Base-by-base conservation (phyloP, 805 yeast species). In the Wickerhamiella cacticola region DNA sequence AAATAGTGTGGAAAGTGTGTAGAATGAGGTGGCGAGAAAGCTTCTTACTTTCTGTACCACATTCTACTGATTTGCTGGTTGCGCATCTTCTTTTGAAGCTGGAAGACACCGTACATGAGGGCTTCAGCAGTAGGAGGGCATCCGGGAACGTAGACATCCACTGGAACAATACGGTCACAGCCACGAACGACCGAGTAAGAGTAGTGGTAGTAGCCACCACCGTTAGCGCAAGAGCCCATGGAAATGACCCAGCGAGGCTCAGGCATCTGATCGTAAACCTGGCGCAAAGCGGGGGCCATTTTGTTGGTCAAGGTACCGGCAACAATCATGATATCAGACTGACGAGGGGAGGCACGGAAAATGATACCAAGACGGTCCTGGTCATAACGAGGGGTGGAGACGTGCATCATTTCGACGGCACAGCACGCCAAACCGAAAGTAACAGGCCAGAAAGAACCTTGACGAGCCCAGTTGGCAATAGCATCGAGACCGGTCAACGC, bases 381-480 rank as follows among this genome's bases (percentile, higher is more conserved):
- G 67, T 84, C 95, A 66, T 84, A 84, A 62, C 95, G 73, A 52
- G 95, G 94, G 50, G 94, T 78, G 22, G 94, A 84, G 33, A 81
- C 82, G 63, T 84, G 95, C 95, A 84, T 84, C 95, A 84, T 84
- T 68, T 84, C 95, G 36, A 84, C 94, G 52, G 95, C 95, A 71
- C 95, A 84, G 68, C 95, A 84, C 7, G 94, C 94, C 60, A 84
- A 71, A 28, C 95, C 95, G 65, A 84, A 84, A 31, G 95, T 84
- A 41, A 83, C 88, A 7, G 95, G 95, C 95, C 95, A 84, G 65
- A 84, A 84, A 1, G 92, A 82, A 23, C 94, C 85, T 62, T 82
- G 86, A 66, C 94, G 75, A 1, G 89, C 94, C 95, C 95, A 84
- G 69, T 80, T 80, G 54, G 87, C 87, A 53, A 84, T 75, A 53